Evolutionary conservation across 176 grass and related monocot species (phyloP), one percentile per base, ranked within the genome.

Genomic region (Aegilops sharonensis): DNA sequence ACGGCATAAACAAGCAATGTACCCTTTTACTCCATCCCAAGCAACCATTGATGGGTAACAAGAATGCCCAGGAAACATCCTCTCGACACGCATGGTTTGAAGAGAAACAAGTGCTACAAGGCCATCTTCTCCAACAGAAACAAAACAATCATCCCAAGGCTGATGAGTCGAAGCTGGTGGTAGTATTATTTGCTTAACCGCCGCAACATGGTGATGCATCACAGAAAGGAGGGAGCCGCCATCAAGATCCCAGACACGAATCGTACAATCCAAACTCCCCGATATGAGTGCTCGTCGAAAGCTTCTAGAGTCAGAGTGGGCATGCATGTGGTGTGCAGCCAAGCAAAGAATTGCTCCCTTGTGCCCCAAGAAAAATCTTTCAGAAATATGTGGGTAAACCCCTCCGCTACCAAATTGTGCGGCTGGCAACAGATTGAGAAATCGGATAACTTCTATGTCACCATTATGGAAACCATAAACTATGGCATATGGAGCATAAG

Each of bases 381-480:
- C 91, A 37, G 91, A 95, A 34, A 94, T 94, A 77, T 94, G 89
- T 72, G 90, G 93, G 82, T 93, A 94, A 87, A 88, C 85, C 20
- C 88, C 80, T 82, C 91, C 84, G 71, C 75, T 70, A 81, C 85
- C 75, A 87, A 92, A 93, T 88, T 87, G 88, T 68, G 82, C 79
- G 59, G 87, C 91, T 68, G 83, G 80, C 23, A 80, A 84, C 36
- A 88, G 12, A 79, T 95, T 92, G 29, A 94, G 82, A 87, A 98
- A 98, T 50, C 87, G 84, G 64, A 94, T 89, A 78, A 98, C 91
- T 90, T 98, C 93, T 71, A 98, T 95, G 65, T 98, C 91, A 81
- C 95, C 95, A 87, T 85, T 94, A 90, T 95, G 88, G 88, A 98
- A 95, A 83, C 95, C 95, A 87, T 94, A 98, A 68, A 98, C 91